These are phyloP conservation scores for Penicillium herquei DNA, from an alignment of 495 filamentous ascomycete species.

Conservation along the genomic window DNA sequence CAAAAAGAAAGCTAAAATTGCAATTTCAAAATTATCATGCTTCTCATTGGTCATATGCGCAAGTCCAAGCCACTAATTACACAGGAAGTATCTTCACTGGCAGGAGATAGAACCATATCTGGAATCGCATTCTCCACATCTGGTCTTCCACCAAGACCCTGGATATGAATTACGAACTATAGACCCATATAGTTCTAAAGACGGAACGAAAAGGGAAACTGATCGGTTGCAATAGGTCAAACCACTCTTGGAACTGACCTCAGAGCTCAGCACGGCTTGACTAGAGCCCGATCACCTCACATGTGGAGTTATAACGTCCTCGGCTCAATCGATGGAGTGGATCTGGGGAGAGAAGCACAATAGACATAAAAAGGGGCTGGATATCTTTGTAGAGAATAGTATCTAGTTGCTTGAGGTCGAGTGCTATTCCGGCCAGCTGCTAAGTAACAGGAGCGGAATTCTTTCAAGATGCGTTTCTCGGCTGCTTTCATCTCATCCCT, in stretches of 20 bases:
- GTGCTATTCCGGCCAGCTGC: not conserved
- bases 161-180: conserved; percentile 6
- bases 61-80: conserved; percentile 14
- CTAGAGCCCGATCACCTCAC: conserved; percentile 21
- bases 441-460: conserved; percentile 1
- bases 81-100: conserved; percentile 9
- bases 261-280: conserved; percentile 1
- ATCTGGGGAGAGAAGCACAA: conserved; percentile 6
- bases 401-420: conserved; percentile 2
- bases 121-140: conserved; percentile 1
- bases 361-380: conserved; percentile 22
- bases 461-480: conserved; percentile 32
- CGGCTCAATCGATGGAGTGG: conserved; percentile 16
- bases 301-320: conserved; percentile 24
- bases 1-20: conserved; percentile 4
- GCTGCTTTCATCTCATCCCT: conserved; percentile 27
- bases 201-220: conserved; percentile 18
- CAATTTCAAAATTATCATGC: conserved; percentile 13
- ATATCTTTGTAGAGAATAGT: not conserved
- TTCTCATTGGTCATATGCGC: conserved; percentile 12
- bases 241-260: conserved; percentile 14
- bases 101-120: conserved; percentile 9
- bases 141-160: conserved; percentile 8
- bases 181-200: not conserved
- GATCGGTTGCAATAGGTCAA: conserved; percentile 11